Conservation (phyloP, 1,284 basidiomycete genomes). For the Apiotrichum mycotoxinovorans region DNA sequence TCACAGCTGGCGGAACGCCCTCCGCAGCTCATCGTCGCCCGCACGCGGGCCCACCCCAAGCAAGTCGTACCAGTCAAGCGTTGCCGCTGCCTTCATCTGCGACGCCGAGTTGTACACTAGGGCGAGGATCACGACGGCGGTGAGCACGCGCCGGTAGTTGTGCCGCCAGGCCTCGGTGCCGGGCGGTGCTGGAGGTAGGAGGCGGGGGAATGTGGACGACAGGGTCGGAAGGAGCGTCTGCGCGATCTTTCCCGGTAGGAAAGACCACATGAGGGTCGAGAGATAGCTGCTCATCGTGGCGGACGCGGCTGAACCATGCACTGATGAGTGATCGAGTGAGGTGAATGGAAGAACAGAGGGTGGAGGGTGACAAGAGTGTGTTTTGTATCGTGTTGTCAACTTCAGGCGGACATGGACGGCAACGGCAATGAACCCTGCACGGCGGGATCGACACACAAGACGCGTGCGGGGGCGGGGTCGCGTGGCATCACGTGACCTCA, state of each 20-base stretch:
- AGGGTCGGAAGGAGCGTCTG: slow-evolving; percentile 30
- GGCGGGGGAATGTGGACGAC: slow-evolving; percentile 19
- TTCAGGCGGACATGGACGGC: no score
- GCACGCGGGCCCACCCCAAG: slow-evolving; percentile 62
- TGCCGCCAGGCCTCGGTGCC: slow-evolving; percentile 24
- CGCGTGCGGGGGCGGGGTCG: no score
- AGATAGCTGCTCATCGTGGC: slow-evolving; percentile 15
- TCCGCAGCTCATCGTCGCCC: slow-evolving; percentile 64
- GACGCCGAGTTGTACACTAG: slow-evolving; percentile 67
- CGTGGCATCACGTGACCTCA: no score
- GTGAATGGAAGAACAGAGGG: no score
- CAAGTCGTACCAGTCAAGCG: slow-evolving; percentile 66
- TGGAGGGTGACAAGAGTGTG: no score
- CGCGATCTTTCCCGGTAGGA: slow-evolving; percentile 36
- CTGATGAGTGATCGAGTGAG: no score
- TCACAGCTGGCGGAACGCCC: slow-evolving; percentile 65
- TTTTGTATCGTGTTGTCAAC: no score
- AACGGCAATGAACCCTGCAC: no score
- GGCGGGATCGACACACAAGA: no score
- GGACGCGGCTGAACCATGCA: no score
- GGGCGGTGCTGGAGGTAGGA: slow-evolving; percentile 31
- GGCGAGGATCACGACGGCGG: slow-evolving; percentile 58
- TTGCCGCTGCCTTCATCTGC: slow-evolving; percentile 50
- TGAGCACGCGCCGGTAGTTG: slow-evolving; percentile 35
- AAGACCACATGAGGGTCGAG: slow-evolving; percentile 34